Conservation (phyloP, 2,329 filamentous ascomycete species). For the Bisporella sp. region DNA sequence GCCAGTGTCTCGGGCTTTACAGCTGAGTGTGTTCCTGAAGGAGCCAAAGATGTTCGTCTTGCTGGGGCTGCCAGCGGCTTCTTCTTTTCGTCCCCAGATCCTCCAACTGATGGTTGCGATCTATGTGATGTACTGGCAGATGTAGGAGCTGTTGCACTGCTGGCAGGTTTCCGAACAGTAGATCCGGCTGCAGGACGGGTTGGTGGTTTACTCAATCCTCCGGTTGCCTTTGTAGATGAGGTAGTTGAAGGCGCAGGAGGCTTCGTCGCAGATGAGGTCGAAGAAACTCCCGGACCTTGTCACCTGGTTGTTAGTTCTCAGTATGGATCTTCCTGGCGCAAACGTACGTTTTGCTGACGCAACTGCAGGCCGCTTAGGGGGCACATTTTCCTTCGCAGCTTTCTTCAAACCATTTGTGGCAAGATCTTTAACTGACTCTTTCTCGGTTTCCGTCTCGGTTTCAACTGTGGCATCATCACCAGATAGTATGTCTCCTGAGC, state of each 20-base stretch:
- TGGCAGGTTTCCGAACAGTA: constrained; percentile 23
- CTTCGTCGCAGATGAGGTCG: constrained; percentile 20
- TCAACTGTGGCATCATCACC: constrained; percentile 22
- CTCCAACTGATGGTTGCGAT: constrained; percentile 21
- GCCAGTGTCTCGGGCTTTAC: constrained; percentile 21
- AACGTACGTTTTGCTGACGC: constrained; percentile 16
- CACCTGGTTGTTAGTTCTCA: background rate
- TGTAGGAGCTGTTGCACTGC: constrained; percentile 23
- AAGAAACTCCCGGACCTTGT: constrained; percentile 12
- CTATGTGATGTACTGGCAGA: constrained; percentile 22
- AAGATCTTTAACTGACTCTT: constrained; percentile 20
- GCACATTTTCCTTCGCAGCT: constrained; percentile 22
- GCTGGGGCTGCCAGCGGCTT: constrained; percentile 17
- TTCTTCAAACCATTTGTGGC: constrained; percentile 20
- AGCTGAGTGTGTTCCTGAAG: constrained; percentile 15
- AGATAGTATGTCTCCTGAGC: constrained; percentile 14
- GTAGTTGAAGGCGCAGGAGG: constrained; percentile 21
- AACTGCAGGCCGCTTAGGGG: constrained; percentile 19
- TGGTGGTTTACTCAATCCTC: constrained; percentile 28
- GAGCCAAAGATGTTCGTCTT: constrained; percentile 25
- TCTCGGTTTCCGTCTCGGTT: constrained; percentile 24
- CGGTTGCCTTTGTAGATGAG: constrained; percentile 16
- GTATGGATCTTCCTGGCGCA: background rate
- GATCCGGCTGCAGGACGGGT: constrained; percentile 21
- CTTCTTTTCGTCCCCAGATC: constrained; percentile 27